Percentiles rank a stretch among this genome's conserved stretches.
These are phyloP conservation scores for Trichoderma oligosporum DNA, from an alignment of 2,329 filamentous ascomycete genomes.

Conservation along the genomic window DNA sequence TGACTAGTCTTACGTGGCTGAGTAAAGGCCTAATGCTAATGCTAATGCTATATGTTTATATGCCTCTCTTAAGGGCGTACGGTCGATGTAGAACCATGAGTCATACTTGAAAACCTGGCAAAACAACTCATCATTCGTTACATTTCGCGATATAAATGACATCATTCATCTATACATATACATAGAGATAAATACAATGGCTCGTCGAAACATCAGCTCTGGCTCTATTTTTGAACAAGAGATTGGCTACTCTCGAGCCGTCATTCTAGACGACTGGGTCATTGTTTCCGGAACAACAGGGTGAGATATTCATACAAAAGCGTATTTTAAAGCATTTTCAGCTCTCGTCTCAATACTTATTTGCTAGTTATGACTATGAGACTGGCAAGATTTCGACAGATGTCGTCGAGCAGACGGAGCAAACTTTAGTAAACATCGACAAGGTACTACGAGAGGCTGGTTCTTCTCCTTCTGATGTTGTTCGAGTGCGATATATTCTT, in stretches of 20 bases:
- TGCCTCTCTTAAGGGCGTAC: background rate
- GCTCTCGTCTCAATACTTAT: background rate
- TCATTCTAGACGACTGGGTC: slow-evolving; percentile 48
- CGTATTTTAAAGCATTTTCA: background rate
- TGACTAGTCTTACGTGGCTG: background rate
- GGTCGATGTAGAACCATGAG: background rate
- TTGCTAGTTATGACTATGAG: slow-evolving; percentile 47
- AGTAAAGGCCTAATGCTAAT: no score
- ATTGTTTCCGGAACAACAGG: slow-evolving; percentile 55
- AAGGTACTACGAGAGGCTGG: slow-evolving; percentile 44
- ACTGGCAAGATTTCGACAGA: slow-evolving; percentile 44
- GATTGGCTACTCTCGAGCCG: slow-evolving; percentile 54
- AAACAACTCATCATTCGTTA: no score
- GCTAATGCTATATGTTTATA: background rate
- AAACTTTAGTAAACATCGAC: slow-evolving; percentile 46
- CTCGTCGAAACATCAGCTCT: slow-evolving; percentile 43
- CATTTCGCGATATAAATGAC: background rate
- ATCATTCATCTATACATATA: background rate
- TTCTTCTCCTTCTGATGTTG: slow-evolving; percentile 43
- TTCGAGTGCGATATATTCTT: slow-evolving; percentile 51
- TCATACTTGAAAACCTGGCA: background rate
- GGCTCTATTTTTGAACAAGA: slow-evolving; percentile 50
- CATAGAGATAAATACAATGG: slow-evolving; percentile 27
- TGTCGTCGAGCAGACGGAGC: slow-evolving; percentile 47
- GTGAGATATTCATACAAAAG: slow-evolving; percentile 33